Conservation (phyloP, 2,329 filamentous ascomycete genomes). For the Aschersonia sp. region DNA sequence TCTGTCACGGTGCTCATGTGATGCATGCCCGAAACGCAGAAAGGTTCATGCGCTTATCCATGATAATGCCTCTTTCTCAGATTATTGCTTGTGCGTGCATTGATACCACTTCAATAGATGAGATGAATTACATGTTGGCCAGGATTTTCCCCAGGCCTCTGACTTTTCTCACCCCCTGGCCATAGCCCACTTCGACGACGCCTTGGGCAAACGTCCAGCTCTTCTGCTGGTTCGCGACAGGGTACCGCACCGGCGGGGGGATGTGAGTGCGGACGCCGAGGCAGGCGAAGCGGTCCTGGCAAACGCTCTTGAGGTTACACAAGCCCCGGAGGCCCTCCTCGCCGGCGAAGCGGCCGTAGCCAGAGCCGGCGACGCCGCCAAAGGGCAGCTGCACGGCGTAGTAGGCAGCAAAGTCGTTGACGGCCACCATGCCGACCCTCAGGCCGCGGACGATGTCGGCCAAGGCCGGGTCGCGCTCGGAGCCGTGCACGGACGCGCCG, state of each 20-base stretch:
- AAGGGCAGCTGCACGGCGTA: conserved; percentile 94
- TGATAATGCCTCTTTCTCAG: too few species aligned
- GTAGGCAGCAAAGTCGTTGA: conserved; percentile 90
- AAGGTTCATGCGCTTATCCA: too few species aligned
- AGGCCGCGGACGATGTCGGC: conserved; percentile 51
- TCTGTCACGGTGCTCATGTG: too few species aligned
- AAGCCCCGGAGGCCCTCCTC: conserved; percentile 73
- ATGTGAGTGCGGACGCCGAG: conserved; percentile 60
- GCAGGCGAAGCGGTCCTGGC: conserved; percentile 54
- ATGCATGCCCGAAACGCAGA: too few species aligned
- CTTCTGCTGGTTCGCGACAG: conserved; percentile 47
- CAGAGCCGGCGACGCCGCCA: conserved; percentile 77
- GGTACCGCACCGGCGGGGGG: conserved; percentile 68
- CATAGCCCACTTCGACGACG: conserved; percentile 48
- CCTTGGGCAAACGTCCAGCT: conserved; percentile 53
- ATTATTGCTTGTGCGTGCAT: too few species aligned
- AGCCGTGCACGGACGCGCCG: conserved; percentile 77
- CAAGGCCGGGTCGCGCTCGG: conserved; percentile 43
- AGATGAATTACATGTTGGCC: conserved; percentile 21
- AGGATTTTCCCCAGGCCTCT: conserved; percentile 25
- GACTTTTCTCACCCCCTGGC: conserved; percentile 20
- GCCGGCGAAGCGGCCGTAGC: conserved; percentile 85
- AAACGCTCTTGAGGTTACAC: conserved; percentile 80
- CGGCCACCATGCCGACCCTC: conserved; percentile 75
- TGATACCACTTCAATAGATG: too few species aligned